Evolutionary conservation across 768 basidiomycete genomes (phyloP), one percentile per base, ranked within the genome.

Genomic region (Mycena galericulata): DNA sequence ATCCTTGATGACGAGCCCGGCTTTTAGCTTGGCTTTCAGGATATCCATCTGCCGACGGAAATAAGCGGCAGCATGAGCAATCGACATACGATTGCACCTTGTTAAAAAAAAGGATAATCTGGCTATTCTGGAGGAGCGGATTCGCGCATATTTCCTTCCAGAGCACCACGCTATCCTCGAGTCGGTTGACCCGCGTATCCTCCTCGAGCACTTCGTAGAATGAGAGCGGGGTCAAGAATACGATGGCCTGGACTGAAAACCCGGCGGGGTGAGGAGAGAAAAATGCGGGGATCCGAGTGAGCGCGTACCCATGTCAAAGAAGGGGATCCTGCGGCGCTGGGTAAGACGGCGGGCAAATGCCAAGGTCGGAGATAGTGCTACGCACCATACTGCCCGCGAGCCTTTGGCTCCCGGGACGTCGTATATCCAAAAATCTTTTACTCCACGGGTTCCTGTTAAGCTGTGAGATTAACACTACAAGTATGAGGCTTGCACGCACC

Each of bases 201-300:
- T 94, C 93, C 26, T 92, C 89, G 8, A 95, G 88, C 43, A 86
- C 84, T 72, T 92, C 88, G 72, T 94, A 90, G 75, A 94, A 92
- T 0, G 89, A 83, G 1, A 94, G 84, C 0, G 93, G 93, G 0
- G 91, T 93, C n/a, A 95, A 84, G 78, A 95, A 94, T 40, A 95
- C 86, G 72, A 95, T 93, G 0, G 92, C 91, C 77, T 93, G 87
- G 10, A 92, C 91, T 89, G 62, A 4, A 24, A 3, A 12, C 26
- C 10, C 2, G 22, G 7, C 20, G 27, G 0, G 7, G 26, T 40
- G 24, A 54, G 29, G 47, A 51, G 40, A 46, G 24, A 29, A 59
- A 36, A 36, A 36, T 36, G 38, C 36, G 5, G 8, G 34, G n/a
- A 20, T 11, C 61, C 15, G 47, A 77, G 36, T 18, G 18, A 26